These are phyloP conservation scores for Starmerella sp. DNA, from an alignment of 805 yeast species.

Conservation along the genomic window DNA sequence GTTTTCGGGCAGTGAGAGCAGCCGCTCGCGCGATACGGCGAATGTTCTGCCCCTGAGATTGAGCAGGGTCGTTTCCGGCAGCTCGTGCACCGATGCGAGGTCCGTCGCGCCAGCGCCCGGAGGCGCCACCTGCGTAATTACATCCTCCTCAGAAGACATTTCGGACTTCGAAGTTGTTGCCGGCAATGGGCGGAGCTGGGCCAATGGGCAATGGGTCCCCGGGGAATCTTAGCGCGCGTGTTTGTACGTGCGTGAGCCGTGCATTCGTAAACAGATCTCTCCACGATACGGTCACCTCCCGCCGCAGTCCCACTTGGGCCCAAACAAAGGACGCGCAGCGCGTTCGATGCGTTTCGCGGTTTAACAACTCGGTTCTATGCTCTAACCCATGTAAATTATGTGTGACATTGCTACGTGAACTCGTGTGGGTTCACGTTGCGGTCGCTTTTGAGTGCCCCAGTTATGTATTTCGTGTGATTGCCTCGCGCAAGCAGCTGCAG, in stretches of 20 bases:
- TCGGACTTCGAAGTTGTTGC: not conserved
- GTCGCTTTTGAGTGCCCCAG: slow-evolving; percentile 30
- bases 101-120: slow-evolving; percentile 8
- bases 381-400: too few relatives aligned
- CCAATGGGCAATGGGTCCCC: not conserved
- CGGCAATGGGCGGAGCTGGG: not conserved
- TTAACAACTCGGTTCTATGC: too few relatives aligned
- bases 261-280: not conserved
- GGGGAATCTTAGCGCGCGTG: not conserved
- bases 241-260: not conserved
- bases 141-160: slow-evolving; percentile 12
- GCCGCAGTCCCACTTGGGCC: not conserved
- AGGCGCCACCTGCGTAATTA: slow-evolving; percentile 21
- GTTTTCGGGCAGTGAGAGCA: slow-evolving; percentile 86
- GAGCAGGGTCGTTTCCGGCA: slow-evolving; percentile 39
- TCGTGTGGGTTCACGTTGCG: slow-evolving; percentile 13
- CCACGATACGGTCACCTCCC: not conserved
- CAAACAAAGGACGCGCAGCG: not conserved
- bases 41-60: slow-evolving; percentile 66
- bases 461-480: slow-evolving; percentile 34
- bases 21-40: slow-evolving; percentile 72
- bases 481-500: slow-evolving; percentile 31
- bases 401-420: not conserved
- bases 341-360: too few relatives aligned
- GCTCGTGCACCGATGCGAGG: slow-evolving; percentile 8